phyloP scores from a whole-genome alignment of 768 basidiomycete species.

The Floccularia luteovirens region DNA sequence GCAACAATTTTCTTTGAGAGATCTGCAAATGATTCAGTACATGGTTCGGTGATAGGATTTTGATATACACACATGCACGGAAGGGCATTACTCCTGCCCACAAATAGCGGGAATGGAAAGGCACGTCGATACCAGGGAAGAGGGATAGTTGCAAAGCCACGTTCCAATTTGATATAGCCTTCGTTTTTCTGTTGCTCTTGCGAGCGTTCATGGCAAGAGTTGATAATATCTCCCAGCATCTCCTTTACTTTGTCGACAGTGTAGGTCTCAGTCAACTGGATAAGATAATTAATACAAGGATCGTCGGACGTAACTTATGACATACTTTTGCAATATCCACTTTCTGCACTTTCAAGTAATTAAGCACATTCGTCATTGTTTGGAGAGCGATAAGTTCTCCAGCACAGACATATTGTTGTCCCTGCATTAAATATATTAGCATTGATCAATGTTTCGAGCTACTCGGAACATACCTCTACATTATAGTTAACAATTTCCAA shows the following conservation, averaged over 20 bases:
- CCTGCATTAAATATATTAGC: constrained; percentile 34
- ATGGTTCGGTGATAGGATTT: constrained; percentile 3
- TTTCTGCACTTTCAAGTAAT: constrained; percentile 95
- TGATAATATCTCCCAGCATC: constrained; percentile 90
- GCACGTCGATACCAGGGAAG: constrained; percentile 97
- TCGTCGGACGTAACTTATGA: neutral
- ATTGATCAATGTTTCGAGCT: constrained; percentile 4
- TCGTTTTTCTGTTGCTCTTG: constrained; percentile 72
- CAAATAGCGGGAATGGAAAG: constrained; percentile 98
- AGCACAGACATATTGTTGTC: constrained; percentile 99
- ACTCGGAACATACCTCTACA: constrained; percentile 52
- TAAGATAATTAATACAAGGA: constrained; percentile 5
- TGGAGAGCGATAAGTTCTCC: constrained; percentile 93
- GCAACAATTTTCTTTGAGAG: constrained; percentile 97
- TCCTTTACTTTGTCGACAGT: constrained; percentile 92
- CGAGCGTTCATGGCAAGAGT: constrained; percentile 69
- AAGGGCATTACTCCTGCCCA: constrained; percentile 99
- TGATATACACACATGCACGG: constrained; percentile 74
- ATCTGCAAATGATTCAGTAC: constrained; percentile 35
- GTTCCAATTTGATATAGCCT: constrained; percentile 90
- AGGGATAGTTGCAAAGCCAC: constrained; percentile 94
- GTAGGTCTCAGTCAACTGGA: constrained; percentile 79
- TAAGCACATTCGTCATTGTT: constrained; percentile 92
- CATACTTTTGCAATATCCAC: constrained; percentile 84
- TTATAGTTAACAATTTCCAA: constrained; percentile 99